Conservation (phyloP, 257 asterid species). For the Solanum gandarillasii region DNA sequence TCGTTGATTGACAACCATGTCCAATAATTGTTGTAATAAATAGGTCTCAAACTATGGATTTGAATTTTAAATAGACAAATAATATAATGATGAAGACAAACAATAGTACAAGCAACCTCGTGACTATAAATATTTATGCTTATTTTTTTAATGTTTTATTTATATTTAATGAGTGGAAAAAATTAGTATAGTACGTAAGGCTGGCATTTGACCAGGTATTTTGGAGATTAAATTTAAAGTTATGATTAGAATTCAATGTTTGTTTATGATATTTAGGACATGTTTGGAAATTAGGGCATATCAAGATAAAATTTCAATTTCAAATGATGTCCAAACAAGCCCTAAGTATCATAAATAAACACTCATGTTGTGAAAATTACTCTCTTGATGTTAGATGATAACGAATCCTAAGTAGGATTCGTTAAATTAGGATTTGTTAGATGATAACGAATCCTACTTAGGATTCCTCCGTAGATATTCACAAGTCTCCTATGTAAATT, state of each 20-base stretch:
- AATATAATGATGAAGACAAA: not conserved
- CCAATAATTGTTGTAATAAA: not conserved
- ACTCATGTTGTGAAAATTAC: too few relatives aligned
- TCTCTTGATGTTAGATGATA: not conserved
- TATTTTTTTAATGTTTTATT: not conserved
- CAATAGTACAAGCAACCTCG: constrained; percentile 5
- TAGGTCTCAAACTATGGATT: not conserved
- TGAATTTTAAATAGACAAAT: not conserved
- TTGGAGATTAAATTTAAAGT: not conserved
- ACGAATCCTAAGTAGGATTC: too few relatives aligned
- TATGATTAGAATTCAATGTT: not conserved
- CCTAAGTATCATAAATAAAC: not conserved
- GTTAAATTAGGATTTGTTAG: too few relatives aligned
- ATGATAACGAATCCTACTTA: too few relatives aligned
- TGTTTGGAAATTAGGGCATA: not conserved
- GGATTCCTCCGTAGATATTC: too few relatives aligned
- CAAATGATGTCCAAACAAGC: not conserved
- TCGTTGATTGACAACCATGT: constrained; percentile 19
- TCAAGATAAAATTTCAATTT: too few relatives aligned
- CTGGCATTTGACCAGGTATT: not conserved
- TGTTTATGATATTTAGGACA: not conserved
- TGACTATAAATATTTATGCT: not conserved
- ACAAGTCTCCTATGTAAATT: too few relatives aligned
- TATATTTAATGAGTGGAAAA: not conserved
- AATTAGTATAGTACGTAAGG: not conserved